A percentile compares a stretch with the other conserved stretches of the same genome.
phyloP scores from a whole-genome alignment of 2,329 filamentous ascomycete species.

The Nigrospora osmanthi region DNA sequence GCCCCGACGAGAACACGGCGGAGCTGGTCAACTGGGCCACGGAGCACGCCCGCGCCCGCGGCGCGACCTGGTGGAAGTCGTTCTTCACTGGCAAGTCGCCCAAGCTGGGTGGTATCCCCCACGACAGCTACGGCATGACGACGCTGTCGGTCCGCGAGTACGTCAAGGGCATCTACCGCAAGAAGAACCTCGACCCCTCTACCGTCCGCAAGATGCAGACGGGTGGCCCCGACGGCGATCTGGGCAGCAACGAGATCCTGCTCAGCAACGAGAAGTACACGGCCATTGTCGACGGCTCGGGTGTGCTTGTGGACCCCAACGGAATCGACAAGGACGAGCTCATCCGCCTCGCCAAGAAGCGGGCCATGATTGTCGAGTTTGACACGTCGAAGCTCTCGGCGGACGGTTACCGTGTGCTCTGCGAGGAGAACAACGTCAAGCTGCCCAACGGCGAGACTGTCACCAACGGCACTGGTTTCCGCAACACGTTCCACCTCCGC shows the following conservation, averaged over 20 bases:
- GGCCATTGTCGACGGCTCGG: slow-evolving; percentile 90
- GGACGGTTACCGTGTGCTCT: slow-evolving; percentile 83
- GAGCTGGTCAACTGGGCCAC: slow-evolving; percentile 99
- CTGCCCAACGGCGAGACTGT: slow-evolving; percentile 82
- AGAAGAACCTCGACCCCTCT: slow-evolving; percentile 80
- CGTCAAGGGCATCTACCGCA: slow-evolving; percentile 93
- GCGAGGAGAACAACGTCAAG: slow-evolving; percentile 84
- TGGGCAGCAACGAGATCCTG: slow-evolving; percentile 96
- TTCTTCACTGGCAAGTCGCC: slow-evolving; percentile 99
- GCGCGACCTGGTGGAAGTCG: slow-evolving; percentile 98
- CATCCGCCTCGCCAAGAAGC: slow-evolving; percentile 72
- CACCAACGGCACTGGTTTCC: slow-evolving; percentile 88
- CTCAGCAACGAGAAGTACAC: slow-evolving; percentile 94
- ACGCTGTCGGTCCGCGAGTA: slow-evolving; percentile 95
- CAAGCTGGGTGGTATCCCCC: slow-evolving; percentile 90
- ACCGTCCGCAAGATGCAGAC: slow-evolving; percentile 93
- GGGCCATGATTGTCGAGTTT: slow-evolving; percentile 84
- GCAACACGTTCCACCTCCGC: slow-evolving; percentile 93
- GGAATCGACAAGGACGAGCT: slow-evolving; percentile 83
- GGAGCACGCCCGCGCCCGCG: slow-evolving; percentile 77
- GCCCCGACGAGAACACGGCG: slow-evolving; percentile 96
- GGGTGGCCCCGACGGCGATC: slow-evolving; percentile 90
- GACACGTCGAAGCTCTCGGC: slow-evolving; percentile 78
- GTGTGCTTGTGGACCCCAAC: slow-evolving; percentile 87
- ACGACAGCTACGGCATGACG: slow-evolving; percentile 96